Percentiles rank a stretch among this genome's conserved stretches.
These are phyloP conservation scores for Diutina sp. DNA, from an alignment of 1,139 yeast genomes.

Conservation along the genomic window DNA sequence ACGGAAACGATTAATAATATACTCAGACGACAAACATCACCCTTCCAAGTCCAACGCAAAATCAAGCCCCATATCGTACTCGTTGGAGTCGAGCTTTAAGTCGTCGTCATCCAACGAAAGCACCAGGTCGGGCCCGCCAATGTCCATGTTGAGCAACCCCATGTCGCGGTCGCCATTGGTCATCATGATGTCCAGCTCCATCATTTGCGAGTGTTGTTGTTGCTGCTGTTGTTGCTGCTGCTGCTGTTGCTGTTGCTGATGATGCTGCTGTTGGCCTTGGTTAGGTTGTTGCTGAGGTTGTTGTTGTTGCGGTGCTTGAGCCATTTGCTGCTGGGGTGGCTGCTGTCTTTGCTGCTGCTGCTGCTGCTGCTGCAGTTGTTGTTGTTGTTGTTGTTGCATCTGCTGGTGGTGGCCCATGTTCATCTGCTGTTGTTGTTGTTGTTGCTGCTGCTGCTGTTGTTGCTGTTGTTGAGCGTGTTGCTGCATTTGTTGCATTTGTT, in stretches of 20 bases:
- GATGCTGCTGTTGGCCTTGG: neutral
- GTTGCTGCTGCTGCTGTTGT: neutral
- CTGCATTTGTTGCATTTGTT: neutral
- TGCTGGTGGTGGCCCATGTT: neutral
- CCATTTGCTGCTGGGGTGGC: neutral
- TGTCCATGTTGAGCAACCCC: constrained; percentile 1
- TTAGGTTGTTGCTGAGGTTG: neutral
- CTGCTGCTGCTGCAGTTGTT: neutral
- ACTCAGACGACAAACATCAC: neutral
- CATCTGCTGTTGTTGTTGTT: neutral
- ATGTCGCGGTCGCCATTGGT: constrained; percentile 1
- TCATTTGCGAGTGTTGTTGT: neutral
- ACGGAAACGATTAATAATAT: neutral
- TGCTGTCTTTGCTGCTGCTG: neutral
- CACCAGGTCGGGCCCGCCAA: neutral
- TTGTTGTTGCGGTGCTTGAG: neutral
- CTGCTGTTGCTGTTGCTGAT: neutral
- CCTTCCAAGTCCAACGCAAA: neutral
- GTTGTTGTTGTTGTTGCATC: neutral
- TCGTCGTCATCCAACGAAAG: neutral
- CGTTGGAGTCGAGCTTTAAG: neutral
- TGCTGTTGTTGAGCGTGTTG: neutral
- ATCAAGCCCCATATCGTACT: constrained; percentile 1
- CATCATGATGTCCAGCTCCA: neutral
- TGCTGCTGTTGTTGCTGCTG: neutral